Evolutionary conservation across 305 asterid genomes (phyloP).

Genomic region (Fraxinus greggii): DNA sequence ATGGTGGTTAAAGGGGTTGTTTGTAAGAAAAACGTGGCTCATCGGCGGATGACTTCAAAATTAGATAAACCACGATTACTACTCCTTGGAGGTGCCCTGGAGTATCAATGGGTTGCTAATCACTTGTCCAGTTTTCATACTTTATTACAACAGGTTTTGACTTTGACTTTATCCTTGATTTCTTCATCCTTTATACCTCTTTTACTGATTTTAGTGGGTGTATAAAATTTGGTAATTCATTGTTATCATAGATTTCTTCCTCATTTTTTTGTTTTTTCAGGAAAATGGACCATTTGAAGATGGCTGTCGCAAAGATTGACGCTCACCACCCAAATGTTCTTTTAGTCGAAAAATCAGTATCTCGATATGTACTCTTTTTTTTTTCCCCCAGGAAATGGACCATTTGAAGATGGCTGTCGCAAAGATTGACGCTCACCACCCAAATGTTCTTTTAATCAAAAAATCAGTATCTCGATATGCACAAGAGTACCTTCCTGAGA

Average conservation of each 20-base stretch:
- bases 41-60: constrained; percentile 70
- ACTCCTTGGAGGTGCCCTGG: constrained; percentile 84
- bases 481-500: constrained; percentile 80
- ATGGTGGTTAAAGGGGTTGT: constrained; percentile 69
- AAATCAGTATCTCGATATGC: constrained; percentile 87
- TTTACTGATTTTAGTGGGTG: background rate
- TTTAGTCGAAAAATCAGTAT: constrained; percentile 82
- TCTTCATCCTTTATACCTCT: background rate
- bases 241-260: constrained; percentile 18
- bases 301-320: constrained; percentile 89
- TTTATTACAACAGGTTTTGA: constrained; percentile 78
- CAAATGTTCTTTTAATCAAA: constrained; percentile 73
- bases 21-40: constrained; percentile 90
- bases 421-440: constrained; percentile 81
- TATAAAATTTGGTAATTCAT: constrained; percentile 18
- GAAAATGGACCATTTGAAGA: constrained; percentile 94
- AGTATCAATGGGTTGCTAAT: constrained; percentile 80
- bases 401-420: constrained; percentile 94
- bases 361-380: constrained; percentile 43
- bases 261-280: constrained; percentile 24
- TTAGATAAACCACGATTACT: constrained; percentile 62
- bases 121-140: constrained; percentile 84
- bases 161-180: constrained; percentile 22
- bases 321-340: constrained; percentile 79
- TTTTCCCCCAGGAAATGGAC: constrained; percentile 73